Base-by-base conservation (phyloP, 768 basidiomycete genomes). In the Kondoa malvinella region DNA sequence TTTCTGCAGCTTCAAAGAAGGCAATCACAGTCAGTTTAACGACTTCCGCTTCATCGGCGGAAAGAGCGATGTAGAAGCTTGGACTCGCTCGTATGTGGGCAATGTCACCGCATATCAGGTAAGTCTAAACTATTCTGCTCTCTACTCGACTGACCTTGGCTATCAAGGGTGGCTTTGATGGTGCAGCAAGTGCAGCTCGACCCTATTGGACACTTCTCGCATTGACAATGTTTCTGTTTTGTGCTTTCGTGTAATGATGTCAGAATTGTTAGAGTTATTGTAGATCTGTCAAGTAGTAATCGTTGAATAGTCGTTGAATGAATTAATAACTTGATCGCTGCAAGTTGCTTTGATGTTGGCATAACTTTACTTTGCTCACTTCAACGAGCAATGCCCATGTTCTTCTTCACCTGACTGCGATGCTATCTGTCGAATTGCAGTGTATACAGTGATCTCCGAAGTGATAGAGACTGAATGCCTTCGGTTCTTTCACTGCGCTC, bases 101-200 rank as follows among this genome's bases (percentile, higher is more conserved):
- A 70, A 70, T 34, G 67, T 67, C 8, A 70, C 59, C 17, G 69
- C 69, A 12, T 70, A 70, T 58, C 69, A 70, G 29, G 66, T 57
- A 25, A 66, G 68, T 15, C 67, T 56, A 21, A 16, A n/a, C n/a
- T n/a, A n/a, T n/a, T n/a, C n/a, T n/a, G n/a, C n/a, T n/a, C n/a
- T n/a, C n/a, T n/a, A n/a, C n/a, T n/a, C n/a, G n/a, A n/a, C n/a
- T n/a, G n/a, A n/a, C n/a, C n/a, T n/a, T n/a, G n/a, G n/a, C n/a
- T n/a, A n/a, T n/a, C n/a, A n/a, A n/a, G n/a, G 40, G 40, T 8
- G 40, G 40, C 40, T 50, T 50, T 50, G 21, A 8, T 50, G 40
- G 40, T 21, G 8, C 40, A 21, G 40, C 40, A 50, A 50, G 40
- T 21, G 21, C 8, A 21, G 21, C 40, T 8, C 21, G 12, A 8